Conservation (phyloP, 2,329 filamentous ascomycete species). For the Colletotrichum sp. region DNA sequence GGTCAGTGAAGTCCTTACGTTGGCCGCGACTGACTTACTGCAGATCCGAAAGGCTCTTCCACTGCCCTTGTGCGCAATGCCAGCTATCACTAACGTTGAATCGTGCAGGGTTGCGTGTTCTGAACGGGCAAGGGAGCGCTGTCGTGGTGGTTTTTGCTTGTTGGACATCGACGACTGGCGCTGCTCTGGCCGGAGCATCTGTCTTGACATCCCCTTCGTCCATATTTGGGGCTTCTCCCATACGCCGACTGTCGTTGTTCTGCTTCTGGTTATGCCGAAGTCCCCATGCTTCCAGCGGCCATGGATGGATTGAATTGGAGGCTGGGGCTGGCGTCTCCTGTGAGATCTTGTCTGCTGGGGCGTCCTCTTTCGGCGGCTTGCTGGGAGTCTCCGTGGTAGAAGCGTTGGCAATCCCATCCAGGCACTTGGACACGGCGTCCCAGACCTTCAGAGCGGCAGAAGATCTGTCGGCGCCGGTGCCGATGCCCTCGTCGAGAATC, state of each 20-base stretch:
- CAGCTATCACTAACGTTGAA: conserved; percentile 52
- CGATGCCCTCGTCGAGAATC: conserved; percentile 9
- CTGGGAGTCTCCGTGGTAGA: background rate
- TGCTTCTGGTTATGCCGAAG: background rate
- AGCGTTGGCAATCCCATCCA: background rate
- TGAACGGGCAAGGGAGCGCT: conserved; percentile 39
- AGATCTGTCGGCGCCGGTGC: background rate
- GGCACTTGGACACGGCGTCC: conserved; percentile 1
- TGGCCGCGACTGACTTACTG: background rate
- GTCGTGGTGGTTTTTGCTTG: too few relatives aligned
- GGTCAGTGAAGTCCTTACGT: background rate
- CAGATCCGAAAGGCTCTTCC: conserved; percentile 43
- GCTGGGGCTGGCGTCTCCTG: background rate
- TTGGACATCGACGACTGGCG: background rate
- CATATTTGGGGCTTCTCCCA: background rate
- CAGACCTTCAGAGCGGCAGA: conserved; percentile 12
- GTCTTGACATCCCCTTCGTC: background rate
- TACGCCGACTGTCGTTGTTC: background rate
- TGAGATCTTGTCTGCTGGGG: too few relatives aligned
- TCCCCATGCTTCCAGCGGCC: background rate
- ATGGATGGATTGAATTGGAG: background rate
- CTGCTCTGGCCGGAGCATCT: fast-evolving
- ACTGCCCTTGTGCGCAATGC: conserved; percentile 46
- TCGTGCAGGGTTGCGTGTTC: conserved; percentile 46
- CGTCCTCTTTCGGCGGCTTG: background rate